Evolutionary conservation across 441 rosid genomes (phyloP).

Genomic region (Caryocar brasiliense): DNA sequence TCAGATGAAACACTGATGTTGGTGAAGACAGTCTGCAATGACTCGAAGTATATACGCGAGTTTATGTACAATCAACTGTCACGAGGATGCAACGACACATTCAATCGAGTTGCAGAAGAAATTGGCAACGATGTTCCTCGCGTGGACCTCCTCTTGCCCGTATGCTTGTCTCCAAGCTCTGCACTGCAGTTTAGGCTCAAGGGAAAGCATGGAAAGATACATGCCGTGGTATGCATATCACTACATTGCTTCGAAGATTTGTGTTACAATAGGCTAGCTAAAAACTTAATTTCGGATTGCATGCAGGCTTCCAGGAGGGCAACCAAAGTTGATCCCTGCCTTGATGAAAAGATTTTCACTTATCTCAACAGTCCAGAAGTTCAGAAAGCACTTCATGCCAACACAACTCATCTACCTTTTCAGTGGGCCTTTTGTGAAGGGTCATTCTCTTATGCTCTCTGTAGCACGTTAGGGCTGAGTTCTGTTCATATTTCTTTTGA

Average conservation of each 20-base stretch:
- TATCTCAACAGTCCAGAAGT: conserved; percentile 29
- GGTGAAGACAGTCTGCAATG: conserved; percentile 25
- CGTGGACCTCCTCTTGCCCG: conserved; percentile 19
- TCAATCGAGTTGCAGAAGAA: conserved; percentile 7
- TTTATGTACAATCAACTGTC: conserved; percentile 6
- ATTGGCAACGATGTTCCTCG: conserved; percentile 7
- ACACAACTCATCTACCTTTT: conserved; percentile 28
- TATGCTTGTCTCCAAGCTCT: conserved; percentile 12
- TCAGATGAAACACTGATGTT: conserved; percentile 23
- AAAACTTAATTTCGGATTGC: not conserved
- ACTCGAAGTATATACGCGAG: conserved; percentile 17
- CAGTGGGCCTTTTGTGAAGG: conserved; percentile 25
- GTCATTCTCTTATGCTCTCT: conserved; percentile 3
- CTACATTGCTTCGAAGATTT: no score
- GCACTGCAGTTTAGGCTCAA: conserved; percentile 6
- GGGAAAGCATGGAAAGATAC: conserved; percentile 14
- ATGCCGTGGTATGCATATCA: not conserved
- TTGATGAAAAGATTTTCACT: conserved; percentile 14
- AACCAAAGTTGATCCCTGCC: conserved; percentile 20
- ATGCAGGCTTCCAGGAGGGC: conserved; percentile 10
- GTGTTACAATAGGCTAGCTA: no score
- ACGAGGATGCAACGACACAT: conserved; percentile 18
- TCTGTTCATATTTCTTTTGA: no score
- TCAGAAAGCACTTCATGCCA: conserved; percentile 32
- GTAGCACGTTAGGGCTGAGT: not conserved